Evolutionary conservation across 148 eudicot species (phyloP).

Genomic region (Amaranthus hypochondriacus): DNA sequence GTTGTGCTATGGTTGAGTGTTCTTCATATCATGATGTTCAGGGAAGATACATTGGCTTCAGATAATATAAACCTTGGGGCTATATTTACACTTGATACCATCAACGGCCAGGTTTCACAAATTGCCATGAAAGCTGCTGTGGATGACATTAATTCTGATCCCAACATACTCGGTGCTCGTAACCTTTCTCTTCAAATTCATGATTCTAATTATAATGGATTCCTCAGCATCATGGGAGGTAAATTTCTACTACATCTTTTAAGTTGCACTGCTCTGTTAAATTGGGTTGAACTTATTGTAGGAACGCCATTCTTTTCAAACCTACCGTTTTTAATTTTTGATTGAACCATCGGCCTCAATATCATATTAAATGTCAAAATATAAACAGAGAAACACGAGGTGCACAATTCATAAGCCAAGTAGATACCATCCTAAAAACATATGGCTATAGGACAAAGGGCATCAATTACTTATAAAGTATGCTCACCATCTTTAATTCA

Average conservation of each 20-base stretch:
- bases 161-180: constrained; percentile 45
- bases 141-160: constrained; percentile 52
- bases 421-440: too few species aligned
- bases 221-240: constrained; percentile 62
- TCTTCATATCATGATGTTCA: constrained; percentile 13
- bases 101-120: constrained; percentile 41
- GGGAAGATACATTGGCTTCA: constrained; percentile 15
- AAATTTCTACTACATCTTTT: constrained; percentile 6
- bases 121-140: constrained; percentile 59
- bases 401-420: too few species aligned
- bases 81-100: constrained; percentile 38
- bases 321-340: too few species aligned
- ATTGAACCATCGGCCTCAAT: too few species aligned
- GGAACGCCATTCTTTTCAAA: too few species aligned
- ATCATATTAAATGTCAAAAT: too few species aligned
- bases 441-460: too few species aligned
- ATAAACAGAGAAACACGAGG: too few species aligned
- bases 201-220: constrained; percentile 55
- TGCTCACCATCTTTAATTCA: too few species aligned
- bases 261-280: neutral
- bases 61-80: constrained; percentile 44
- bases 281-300: too few species aligned
- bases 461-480: too few species aligned
- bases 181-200: constrained; percentile 36
- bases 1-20: constrained; percentile 30